phyloP scores from a whole-genome alignment of 2,329 filamentous ascomycete genomes.

The Dactylonectria estremocensis region DNA sequence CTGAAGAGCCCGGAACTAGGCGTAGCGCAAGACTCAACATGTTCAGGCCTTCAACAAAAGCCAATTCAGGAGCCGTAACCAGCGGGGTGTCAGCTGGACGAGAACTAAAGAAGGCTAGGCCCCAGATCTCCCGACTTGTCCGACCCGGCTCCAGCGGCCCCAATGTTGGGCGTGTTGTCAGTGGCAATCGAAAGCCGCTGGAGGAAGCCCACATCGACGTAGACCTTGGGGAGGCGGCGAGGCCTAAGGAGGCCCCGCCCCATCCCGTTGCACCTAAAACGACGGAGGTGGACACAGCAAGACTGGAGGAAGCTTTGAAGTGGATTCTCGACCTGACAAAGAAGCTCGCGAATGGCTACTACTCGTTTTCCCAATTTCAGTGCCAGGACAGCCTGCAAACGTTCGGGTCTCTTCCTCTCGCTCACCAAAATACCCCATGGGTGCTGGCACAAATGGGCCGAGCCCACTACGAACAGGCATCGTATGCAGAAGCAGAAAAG shows the following conservation, averaged over 20 bases:
- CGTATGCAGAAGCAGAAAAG: constrained; percentile 89
- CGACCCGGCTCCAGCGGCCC: constrained; percentile 76
- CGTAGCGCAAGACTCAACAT: constrained; percentile 80
- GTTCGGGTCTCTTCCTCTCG: constrained; percentile 78
- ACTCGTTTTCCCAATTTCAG: constrained; percentile 83
- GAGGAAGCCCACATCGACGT: constrained; percentile 78
- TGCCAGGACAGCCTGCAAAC: constrained; percentile 83
- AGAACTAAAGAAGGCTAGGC: constrained; percentile 88
- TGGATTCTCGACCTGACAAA: constrained; percentile 86
- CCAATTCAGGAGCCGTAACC: constrained; percentile 70
- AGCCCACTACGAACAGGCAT: constrained; percentile 90
- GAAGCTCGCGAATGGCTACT: constrained; percentile 86
- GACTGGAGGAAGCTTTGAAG: constrained; percentile 81
- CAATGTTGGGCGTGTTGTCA: constrained; percentile 88
- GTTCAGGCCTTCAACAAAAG: constrained; percentile 79
- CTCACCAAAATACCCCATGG: constrained; percentile 93
- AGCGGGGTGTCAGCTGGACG: constrained; percentile 72
- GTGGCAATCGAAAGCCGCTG: constrained; percentile 86
- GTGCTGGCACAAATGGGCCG: constrained; percentile 92
- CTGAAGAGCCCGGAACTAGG: constrained; percentile 73
- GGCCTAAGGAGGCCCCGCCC: constrained; percentile 59
- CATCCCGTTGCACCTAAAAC: constrained; percentile 58
- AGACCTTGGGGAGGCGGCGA: constrained; percentile 74
- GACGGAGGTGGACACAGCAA: constrained; percentile 69
- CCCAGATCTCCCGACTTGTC: constrained; percentile 77